Evolutionary conservation across 495 filamentous ascomycete species (phyloP), one percentile per base, ranked within the genome.

Genomic region (Terfezia claveryi): DNA sequence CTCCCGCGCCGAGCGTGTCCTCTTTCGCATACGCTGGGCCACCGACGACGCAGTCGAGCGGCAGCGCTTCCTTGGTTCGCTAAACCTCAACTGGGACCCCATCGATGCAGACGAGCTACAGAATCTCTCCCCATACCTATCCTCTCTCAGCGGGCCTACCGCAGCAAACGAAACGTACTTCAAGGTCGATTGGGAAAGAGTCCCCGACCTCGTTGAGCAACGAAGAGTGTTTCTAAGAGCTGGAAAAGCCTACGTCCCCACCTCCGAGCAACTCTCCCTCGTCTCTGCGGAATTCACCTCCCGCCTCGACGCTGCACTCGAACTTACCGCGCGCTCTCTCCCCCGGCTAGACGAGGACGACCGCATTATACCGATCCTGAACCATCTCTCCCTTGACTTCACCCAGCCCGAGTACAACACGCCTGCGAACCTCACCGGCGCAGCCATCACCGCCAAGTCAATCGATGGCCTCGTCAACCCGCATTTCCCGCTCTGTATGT

Each of bases 271-370:
- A 67, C 65, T 81, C 58, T 87, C 79, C 61, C 82, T 99, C 76
- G 82, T 96, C 9, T 72, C 93, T 52, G 80, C 81, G 12, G 88
- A 93, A 65, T 99, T 92, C 59, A 82, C 81, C 0, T 69, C 73
- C 36, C 73, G 77, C 27, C 65, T 99, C 53, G 89, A 95, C 50
- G 76, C 78, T 55, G 79, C 80, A 11, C 72, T 99, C 17, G 87
- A 93, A 74, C 73, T 89, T 36, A 94, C 92, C 7, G 81, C 86
- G 32, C 81, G 88, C 49, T 87, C 87, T 5, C 75, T 96, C 8
- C 92, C 92, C 0, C 80, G 87, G 1, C 75, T 99, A 16, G 92
- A 99, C 63, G 92, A 99, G 71, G 91, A 99, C 65, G 87, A 95
- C 67, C 84, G 92, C 37, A 77, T 99, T 16, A 83, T 84, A 1